phyloP scores from a whole-genome alignment of 139 green algal genomes.

The Zygnema circumcarinatum region DNA sequence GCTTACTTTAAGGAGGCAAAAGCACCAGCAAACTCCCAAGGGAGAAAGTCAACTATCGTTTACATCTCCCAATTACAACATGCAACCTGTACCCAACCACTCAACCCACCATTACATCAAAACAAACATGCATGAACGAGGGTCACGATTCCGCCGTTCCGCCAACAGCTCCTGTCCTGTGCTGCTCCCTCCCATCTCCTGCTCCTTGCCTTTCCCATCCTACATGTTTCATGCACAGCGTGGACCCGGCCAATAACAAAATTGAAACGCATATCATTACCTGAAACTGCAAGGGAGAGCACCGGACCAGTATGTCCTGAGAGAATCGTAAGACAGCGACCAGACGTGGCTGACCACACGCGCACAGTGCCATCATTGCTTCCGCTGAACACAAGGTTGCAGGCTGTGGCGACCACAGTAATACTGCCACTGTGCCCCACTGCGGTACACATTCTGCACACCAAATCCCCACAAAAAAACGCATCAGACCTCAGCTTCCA shows the following conservation, averaged over 20 bases:
- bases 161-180: too few relatives aligned
- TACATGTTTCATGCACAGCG: too few relatives aligned
- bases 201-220: too few relatives aligned
- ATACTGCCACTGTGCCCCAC: neutral
- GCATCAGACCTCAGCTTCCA: too few relatives aligned
- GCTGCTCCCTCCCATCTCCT: too few relatives aligned
- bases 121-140: too few relatives aligned
- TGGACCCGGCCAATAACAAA: too few relatives aligned
- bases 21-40: neutral
- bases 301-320: neutral
- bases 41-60: neutral
- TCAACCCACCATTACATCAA: neutral
- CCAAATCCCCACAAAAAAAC: too few relatives aligned
- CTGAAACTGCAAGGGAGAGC: neutral
- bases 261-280: too few relatives aligned
- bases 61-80: neutral
- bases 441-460: neutral
- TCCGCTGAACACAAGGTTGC: neutral
- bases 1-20: neutral
- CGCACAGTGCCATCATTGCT: constrained; percentile 2
- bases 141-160: too few relatives aligned
- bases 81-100: neutral
- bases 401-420: neutral
- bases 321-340: neutral
- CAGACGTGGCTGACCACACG: constrained; percentile 1